Evolutionary conservation across 1,284 basidiomycete species (phyloP).

Genomic region (Heliocybe sulcata): DNA sequence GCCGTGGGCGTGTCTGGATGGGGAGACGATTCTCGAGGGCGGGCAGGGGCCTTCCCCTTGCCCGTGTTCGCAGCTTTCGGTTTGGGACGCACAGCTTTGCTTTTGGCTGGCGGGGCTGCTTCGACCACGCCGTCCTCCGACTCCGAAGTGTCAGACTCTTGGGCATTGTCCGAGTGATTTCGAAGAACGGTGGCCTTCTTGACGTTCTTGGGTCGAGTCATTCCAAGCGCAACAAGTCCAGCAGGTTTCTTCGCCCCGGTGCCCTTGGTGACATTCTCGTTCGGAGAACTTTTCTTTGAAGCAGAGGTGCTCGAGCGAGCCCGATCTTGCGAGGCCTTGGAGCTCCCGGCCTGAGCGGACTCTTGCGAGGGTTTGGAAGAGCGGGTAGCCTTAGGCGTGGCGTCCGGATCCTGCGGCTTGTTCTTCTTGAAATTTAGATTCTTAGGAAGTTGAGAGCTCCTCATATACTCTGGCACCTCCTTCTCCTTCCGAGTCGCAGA

Average conservation of each 20-base stretch:
- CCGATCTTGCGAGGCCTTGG: neutral
- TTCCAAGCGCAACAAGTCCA: neutral
- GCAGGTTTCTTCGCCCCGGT: neutral
- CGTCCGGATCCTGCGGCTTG: neutral
- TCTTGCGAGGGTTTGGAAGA: neutral
- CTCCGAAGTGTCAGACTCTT: neutral
- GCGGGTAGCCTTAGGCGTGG: neutral
- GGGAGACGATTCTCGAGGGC: neutral
- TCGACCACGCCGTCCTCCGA: neutral
- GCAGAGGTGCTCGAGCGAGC: neutral
- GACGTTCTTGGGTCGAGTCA: neutral
- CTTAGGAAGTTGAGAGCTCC: neutral
- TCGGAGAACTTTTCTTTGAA: neutral
- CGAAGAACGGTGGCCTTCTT: neutral
- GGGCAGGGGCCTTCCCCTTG: neutral
- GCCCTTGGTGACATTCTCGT: neutral
- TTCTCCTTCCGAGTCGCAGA: neutral
- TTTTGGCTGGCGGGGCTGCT: neutral
- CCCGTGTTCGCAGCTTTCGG: neutral
- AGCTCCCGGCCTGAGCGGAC: neutral
- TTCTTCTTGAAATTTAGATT: slow-evolving; percentile 1
- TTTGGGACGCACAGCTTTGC: neutral
- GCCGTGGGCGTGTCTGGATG: neutral
- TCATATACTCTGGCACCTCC: neutral
- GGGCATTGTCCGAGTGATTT: neutral